Conservation (phyloP, 805 yeast species). For the Candida ponderosae region DNA sequence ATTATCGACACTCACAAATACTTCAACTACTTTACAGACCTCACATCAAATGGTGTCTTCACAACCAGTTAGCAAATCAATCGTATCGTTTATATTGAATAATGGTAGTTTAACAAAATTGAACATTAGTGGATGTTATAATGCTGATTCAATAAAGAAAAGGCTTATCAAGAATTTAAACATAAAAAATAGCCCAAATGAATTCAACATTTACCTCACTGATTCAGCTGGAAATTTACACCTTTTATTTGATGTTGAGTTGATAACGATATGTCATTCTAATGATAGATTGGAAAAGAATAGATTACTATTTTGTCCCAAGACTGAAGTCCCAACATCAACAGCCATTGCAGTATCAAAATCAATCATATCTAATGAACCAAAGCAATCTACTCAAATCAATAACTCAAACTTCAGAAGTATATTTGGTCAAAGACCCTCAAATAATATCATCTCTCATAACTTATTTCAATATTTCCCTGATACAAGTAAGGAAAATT, state of each 20-base stretch:
- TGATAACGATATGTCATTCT: slow-evolving; percentile 77
- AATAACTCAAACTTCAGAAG: slow-evolving; percentile 19
- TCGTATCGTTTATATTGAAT: slow-evolving; percentile 64
- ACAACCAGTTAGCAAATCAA: slow-evolving; percentile 9
- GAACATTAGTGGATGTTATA: slow-evolving; percentile 71
- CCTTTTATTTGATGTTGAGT: slow-evolving; percentile 65
- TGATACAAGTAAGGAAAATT: slow-evolving; percentile 58
- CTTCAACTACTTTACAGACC: background rate
- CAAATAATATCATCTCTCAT: slow-evolving; percentile 84
- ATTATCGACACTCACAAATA: background rate
- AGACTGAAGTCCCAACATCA: slow-evolving; percentile 54
- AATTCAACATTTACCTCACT: slow-evolving; percentile 56
- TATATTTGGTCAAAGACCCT: slow-evolving; percentile 84
- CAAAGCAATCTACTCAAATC: slow-evolving; percentile 16
- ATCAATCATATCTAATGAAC: slow-evolving; percentile 22
- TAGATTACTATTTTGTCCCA: slow-evolving; percentile 59
- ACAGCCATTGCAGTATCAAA: slow-evolving; percentile 51
- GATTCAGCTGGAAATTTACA: slow-evolving; percentile 34
- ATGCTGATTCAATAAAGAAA: slow-evolving; percentile 69
- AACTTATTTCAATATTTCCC: slow-evolving; percentile 91
- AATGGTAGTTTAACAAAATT: slow-evolving; percentile 66
- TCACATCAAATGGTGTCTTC: slow-evolving; percentile 15
- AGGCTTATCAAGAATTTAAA: slow-evolving; percentile 57
- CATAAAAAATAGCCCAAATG: slow-evolving; percentile 30
- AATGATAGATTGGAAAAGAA: slow-evolving; percentile 62